A percentile compares a stretch with the other conserved stretches of the same genome.
phyloP scores from a whole-genome alignment of 2,329 filamentous ascomycete species.

The Colletotrichum sp. region DNA sequence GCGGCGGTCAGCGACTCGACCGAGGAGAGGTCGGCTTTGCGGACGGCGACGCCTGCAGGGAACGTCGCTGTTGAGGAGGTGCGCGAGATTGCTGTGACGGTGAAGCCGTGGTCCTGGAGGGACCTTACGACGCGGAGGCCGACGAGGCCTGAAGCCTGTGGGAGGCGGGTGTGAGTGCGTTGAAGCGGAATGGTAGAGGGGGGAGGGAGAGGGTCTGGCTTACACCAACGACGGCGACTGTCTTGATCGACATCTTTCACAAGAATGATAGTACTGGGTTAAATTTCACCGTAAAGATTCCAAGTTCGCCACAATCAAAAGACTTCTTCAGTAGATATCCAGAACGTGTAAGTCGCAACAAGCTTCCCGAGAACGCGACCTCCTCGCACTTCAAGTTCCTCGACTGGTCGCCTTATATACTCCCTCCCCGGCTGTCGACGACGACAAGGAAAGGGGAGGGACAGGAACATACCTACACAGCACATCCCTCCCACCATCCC shows the following conservation, averaged over 20 bases:
- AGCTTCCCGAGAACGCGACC: background rate
- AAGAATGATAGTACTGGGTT: background rate
- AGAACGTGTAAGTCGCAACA: background rate
- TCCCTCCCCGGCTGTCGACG: background rate
- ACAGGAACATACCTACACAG: background rate
- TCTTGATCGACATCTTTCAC: constrained; percentile 9
- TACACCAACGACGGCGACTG: constrained; percentile 13
- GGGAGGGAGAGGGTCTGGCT: background rate
- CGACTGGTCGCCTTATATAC: background rate
- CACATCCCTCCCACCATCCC: background rate
- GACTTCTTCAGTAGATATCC: background rate
- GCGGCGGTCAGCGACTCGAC: constrained; percentile 11
- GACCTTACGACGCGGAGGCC: constrained; percentile 3
- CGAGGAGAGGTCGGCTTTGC: constrained; percentile 1
- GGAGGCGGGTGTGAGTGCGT: background rate
- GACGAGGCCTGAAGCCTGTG: constrained; percentile 12
- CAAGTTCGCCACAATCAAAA: background rate
- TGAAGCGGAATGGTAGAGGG: background rate
- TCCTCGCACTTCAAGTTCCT: background rate
- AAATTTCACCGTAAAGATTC: background rate
- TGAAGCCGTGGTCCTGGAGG: background rate
- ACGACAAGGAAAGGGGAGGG: background rate
- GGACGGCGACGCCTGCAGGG: background rate
- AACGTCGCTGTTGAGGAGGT: constrained; percentile 4
- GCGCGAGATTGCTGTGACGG: constrained; percentile 10